Evolutionary conservation across 306 rosid genomes (phyloP).

Genomic region (Vicia sativa): DNA sequence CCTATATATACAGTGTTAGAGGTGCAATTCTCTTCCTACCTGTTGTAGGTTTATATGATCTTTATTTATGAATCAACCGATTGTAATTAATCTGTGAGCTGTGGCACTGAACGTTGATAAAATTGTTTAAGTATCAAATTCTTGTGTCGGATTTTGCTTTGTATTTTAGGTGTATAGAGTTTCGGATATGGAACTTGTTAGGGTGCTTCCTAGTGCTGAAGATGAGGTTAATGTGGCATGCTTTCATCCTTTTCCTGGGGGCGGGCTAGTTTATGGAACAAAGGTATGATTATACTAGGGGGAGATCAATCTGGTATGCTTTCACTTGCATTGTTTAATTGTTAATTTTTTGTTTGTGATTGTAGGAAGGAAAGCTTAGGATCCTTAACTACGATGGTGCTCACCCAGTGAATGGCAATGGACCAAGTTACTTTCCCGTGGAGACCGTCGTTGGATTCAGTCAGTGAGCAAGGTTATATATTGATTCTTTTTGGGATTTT

Average conservation of each 20-base stretch:
- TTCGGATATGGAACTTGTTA: conserved; percentile 97
- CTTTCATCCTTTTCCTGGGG: conserved; percentile 96
- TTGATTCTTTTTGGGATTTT: conserved; percentile 33
- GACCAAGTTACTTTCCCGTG: conserved; percentile 58
- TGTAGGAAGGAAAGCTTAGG: conserved; percentile 98
- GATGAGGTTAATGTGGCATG: conserved; percentile 99
- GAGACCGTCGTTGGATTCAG: conserved; percentile 47
- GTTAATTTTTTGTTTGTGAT: conserved; percentile 34
- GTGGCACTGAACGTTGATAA: conserved; percentile 1
- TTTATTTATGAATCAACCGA: conserved; percentile 4
- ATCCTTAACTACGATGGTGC: conserved; percentile 49
- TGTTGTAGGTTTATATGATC: conserved; percentile 18
- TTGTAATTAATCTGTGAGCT: conserved; percentile 23
- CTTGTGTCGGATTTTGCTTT: conserved; percentile 34
- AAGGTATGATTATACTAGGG: conserved; percentile 74
- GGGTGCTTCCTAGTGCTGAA: conserved; percentile 97
- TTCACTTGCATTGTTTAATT: conserved; percentile 29
- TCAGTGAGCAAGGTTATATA: conserved; percentile 49
- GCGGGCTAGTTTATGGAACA: conserved; percentile 98
- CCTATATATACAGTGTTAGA: conserved; percentile 96
- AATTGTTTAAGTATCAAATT: conserved; percentile 32
- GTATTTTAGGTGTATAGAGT: conserved; percentile 83
- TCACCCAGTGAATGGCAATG: conserved; percentile 41
- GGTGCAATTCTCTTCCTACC: conserved; percentile 50
- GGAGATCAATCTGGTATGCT: conserved; percentile 54